Conservation (phyloP, 495 filamentous ascomycete species). For the Copromyces sp. region DNA sequence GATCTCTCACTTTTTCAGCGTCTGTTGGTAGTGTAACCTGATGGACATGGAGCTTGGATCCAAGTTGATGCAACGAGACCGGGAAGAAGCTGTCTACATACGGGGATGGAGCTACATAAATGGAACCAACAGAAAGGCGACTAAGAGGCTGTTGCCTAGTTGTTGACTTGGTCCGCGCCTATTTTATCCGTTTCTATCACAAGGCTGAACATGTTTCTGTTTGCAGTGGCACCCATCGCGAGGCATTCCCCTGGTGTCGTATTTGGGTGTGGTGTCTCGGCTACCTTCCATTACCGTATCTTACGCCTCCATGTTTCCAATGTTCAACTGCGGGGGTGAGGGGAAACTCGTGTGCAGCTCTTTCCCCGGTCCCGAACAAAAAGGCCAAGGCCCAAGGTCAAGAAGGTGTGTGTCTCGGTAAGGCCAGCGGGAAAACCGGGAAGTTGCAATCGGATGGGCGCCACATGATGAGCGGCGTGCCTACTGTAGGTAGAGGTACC, state of each 20-base stretch:
- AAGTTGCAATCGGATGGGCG: not conserved
- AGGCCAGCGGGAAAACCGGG: not conserved
- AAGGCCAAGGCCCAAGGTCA: not conserved
- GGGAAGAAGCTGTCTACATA: not conserved
- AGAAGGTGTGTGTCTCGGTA: not conserved
- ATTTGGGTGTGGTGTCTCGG: not conserved
- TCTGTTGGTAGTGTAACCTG: not conserved
- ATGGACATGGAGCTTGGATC: not conserved
- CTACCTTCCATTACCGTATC: not conserved
- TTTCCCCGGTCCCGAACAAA: not conserved
- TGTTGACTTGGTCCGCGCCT: not conserved
- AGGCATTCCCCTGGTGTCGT: not conserved
- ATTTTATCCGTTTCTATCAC: too few species aligned
- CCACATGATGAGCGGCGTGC: not conserved
- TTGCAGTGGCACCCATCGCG: not conserved
- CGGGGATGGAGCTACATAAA: not conserved
- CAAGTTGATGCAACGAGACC: not conserved
- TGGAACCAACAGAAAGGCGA: not conserved
- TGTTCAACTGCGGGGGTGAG: not conserved
- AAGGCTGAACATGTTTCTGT: not conserved
- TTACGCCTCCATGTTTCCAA: not conserved
- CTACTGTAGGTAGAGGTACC: too few species aligned
- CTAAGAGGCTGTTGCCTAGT: not conserved
- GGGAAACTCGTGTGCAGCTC: not conserved
- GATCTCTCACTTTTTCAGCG: not conserved